Base-by-base conservation (phyloP, 257 asterid genomes). In the Przewalskia tangutica region DNA sequence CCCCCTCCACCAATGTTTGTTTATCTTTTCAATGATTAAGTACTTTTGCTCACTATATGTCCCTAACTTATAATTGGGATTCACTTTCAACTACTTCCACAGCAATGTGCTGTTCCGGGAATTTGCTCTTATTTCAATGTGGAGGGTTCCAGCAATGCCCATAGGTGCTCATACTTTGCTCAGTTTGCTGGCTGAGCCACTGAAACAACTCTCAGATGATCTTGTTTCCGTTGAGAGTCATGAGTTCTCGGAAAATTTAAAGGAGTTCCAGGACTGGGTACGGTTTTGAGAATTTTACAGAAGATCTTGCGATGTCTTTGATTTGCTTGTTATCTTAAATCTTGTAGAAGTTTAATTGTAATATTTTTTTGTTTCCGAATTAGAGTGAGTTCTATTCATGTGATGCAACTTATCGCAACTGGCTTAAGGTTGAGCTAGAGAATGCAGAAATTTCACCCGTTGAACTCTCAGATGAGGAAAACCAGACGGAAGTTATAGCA, bases 181-280 rank as follows among this genome's bases (percentile, higher is more conserved):
- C 82, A 90, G 99, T 87, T 90, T 92, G 84, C 99, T 96, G 83
- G 98, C 98, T 46, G 98, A 95, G 89, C 99, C 98, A 67, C 87
- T 95, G 93, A 95, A 95, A 87, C 94, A 90, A 81, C 90, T 88
- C 65, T 82, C 91, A 76, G 97, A 91, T 85, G 84, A 83, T 89
- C 89, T 89, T 70, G 86, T 88, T 82, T 87, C 94, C 13, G 36
- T 88, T 8, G 93, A 88, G 83, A 95, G 94, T 85, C 85, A 7
- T 83, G 92, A 85, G 62, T 90, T 91, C 81, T 87, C 93, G 9
- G 97, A 88, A 85, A 93, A 90, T 90, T 84, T 91, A 90, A 91
- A 91, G 84, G 99, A 95, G 85, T 95, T 95, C 85, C 91, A 92
- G 88, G 98, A 95, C 86, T 95, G 99, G 99, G 99, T 95, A 95